Percentiles rank a stretch among this genome's conserved stretches.
These are phyloP conservation scores for Sporothrix globosa DNA, from an alignment of 2,329 filamentous ascomycete species.

Conservation along the genomic window DNA sequence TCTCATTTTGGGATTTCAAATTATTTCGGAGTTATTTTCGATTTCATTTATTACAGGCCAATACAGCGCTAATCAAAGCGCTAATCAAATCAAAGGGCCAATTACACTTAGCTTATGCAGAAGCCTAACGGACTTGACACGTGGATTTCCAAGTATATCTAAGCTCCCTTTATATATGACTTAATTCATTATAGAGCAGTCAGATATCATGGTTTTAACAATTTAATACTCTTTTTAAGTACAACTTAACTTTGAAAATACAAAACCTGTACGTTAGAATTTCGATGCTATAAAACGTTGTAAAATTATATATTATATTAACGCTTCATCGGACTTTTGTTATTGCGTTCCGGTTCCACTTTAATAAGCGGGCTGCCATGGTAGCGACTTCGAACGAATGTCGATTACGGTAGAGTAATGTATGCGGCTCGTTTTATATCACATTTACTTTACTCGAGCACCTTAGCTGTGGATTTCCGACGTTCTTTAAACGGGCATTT, in stretches of 20 bases:
- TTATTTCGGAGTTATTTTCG: too few species aligned
- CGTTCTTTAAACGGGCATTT: neutral
- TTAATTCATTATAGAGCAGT: too few species aligned
- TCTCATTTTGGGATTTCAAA: too few species aligned
- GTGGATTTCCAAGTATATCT: too few species aligned
- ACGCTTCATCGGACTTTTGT: neutral
- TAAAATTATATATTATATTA: neutral
- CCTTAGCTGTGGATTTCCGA: neutral
- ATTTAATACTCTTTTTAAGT: neutral
- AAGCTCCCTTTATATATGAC: too few species aligned
- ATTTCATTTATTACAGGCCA: too few species aligned
- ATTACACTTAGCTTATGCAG: too few species aligned
- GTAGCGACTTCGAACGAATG: neutral
- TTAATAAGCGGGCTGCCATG: neutral
- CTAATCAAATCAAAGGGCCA: too few species aligned
- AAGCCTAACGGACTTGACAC: too few species aligned
- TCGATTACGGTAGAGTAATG: neutral
- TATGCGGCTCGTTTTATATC: neutral
- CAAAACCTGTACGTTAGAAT: neutral
- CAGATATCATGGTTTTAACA: neutral
- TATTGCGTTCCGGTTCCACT: conserved; percentile 17
- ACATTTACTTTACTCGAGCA: neutral
- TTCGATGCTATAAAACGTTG: neutral
- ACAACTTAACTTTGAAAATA: neutral
- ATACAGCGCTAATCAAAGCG: too few species aligned